phyloP scores from a whole-genome alignment of 2,329 filamentous ascomycete species.

The Acarospora socialis region DNA sequence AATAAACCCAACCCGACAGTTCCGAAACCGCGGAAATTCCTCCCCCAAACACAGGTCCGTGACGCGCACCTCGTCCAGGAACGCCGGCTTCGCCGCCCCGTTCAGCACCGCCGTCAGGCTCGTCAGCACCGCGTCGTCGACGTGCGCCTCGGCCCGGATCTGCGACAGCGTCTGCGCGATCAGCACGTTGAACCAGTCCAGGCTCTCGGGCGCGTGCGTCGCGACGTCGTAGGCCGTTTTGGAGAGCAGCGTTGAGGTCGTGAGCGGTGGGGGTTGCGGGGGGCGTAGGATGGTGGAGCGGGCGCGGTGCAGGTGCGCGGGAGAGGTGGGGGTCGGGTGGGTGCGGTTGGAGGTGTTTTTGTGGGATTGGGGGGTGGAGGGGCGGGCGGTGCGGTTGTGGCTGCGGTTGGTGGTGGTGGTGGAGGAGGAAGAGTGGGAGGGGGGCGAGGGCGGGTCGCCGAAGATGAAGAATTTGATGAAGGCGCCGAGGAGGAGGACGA shows the following conservation, averaged over 20 bases:
- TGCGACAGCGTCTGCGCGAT: slow-evolving; percentile 95
- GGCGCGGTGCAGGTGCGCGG: neutral
- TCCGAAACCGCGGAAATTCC: slow-evolving; percentile 97
- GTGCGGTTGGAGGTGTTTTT: slow-evolving; percentile 30
- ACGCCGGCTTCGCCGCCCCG: slow-evolving; percentile 72
- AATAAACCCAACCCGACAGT: slow-evolving; percentile 87
- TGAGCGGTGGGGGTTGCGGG: slow-evolving; percentile 59
- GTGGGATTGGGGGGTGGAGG: slow-evolving; percentile 19
- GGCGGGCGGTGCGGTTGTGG: slow-evolving; percentile 51
- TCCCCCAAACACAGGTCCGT: slow-evolving; percentile 90
- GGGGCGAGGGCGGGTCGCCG: slow-evolving; percentile 74
- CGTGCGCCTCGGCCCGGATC: slow-evolving; percentile 79
- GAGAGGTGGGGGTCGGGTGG: too few species aligned
- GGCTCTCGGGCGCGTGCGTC: slow-evolving; percentile 85
- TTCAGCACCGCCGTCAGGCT: slow-evolving; percentile 79
- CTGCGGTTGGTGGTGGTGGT: slow-evolving; percentile 64
- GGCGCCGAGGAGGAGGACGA: slow-evolving; percentile 76
- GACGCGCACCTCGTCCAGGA: slow-evolving; percentile 83
- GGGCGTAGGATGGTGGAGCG: slow-evolving; percentile 46
- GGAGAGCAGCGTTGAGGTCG: slow-evolving; percentile 82
- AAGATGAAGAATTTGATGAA: slow-evolving; percentile 99
- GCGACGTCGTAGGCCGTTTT: slow-evolving; percentile 98
- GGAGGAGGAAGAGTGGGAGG: slow-evolving; percentile 57
- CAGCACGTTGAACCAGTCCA: slow-evolving; percentile 98
- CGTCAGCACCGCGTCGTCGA: slow-evolving; percentile 77